Percentiles rank a stretch among this genome's conserved stretches.
Conservation (phyloP, 495 filamentous ascomycete genomes). For the Evernia prunastri region DNA sequence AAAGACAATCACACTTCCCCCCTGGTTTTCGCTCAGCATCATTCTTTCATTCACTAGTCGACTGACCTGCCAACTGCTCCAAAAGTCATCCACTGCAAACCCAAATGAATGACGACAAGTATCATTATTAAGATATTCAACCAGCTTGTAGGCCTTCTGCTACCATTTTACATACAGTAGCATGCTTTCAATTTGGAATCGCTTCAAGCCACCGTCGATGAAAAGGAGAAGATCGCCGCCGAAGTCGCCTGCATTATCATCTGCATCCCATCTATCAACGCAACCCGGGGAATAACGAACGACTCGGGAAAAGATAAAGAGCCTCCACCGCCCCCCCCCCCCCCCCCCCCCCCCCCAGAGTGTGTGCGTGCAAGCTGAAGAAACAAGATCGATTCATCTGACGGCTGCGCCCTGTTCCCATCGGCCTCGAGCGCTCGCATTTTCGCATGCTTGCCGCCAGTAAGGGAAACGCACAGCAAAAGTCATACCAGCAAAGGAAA, state of each 20-base stretch:
- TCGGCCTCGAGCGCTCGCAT: slow-evolving; percentile 13
- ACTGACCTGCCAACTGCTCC: not conserved
- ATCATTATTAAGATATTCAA: not conserved
- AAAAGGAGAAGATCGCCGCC: not conserved
- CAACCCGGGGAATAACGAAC: slow-evolving; percentile 5
- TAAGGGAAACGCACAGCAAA: slow-evolving; percentile 10
- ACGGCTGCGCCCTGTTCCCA: slow-evolving; percentile 7
- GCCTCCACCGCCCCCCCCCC: no score
- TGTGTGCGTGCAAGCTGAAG: slow-evolving; percentile 5
- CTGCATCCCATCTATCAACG: slow-evolving; percentile 9
- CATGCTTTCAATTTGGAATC: not conserved
- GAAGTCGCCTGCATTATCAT: not conserved
- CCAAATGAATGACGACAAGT: not conserved
- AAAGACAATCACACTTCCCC: not conserved
- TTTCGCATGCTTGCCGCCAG: slow-evolving; percentile 7
- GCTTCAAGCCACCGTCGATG: not conserved
- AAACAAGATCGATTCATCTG: not conserved
- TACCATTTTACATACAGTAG: not conserved
- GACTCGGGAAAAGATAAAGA: slow-evolving; percentile 10
- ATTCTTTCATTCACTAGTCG: not conserved
- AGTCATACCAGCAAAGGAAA: slow-evolving; percentile 13
- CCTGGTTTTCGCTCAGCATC: no score
- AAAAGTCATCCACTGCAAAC: not conserved
- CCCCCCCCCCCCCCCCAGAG: no score
- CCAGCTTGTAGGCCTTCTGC: not conserved